Evolutionary conservation across 1,284 basidiomycete genomes (phyloP).

Genomic region (Cryptococcus amylolentus): DNA sequence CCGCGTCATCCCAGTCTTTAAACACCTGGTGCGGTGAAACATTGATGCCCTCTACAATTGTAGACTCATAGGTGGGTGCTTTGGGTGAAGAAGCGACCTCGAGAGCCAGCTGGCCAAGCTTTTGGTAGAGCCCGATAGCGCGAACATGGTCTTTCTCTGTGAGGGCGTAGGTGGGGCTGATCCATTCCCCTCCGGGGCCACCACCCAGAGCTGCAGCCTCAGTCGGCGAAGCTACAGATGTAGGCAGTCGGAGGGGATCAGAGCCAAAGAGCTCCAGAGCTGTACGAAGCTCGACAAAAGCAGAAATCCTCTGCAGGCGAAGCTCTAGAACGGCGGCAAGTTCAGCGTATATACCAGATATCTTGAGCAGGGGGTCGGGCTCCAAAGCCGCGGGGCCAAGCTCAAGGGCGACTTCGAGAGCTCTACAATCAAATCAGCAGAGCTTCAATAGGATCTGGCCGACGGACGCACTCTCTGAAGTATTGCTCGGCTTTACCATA

Average conservation of each 20-base stretch:
- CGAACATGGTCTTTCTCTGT: conserved; percentile 35
- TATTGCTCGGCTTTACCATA: conserved; percentile 37
- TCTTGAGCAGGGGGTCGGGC: conserved; percentile 43
- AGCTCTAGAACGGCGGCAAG: conserved; percentile 40
- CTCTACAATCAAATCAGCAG: not conserved
- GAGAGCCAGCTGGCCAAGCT: conserved; percentile 33
- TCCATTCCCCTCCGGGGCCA: conserved; percentile 8
- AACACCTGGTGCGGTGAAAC: not conserved
- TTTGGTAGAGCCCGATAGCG: conserved; percentile 42
- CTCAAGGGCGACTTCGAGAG: conserved; percentile 9
- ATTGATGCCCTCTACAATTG: not conserved
- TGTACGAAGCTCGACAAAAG: conserved; percentile 33
- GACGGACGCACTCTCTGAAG: conserved; percentile 37
- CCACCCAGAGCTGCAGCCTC: not conserved
- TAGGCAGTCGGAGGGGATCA: conserved; percentile 17
- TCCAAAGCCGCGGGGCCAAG: conserved; percentile 21
- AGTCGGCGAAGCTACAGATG: not conserved
- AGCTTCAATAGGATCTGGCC: not conserved
- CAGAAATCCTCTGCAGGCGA: conserved; percentile 29
- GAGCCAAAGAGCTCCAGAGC: conserved; percentile 35
- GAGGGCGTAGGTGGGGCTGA: conserved; percentile 11
- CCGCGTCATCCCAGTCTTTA: conserved; percentile 31
- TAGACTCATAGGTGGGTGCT: conserved; percentile 10
- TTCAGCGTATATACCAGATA: conserved; percentile 47
- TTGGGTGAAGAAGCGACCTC: conserved; percentile 15